Evolutionary conservation across 2,329 filamentous ascomycete species (phyloP).

Genomic region (Xylaria sp.): DNA sequence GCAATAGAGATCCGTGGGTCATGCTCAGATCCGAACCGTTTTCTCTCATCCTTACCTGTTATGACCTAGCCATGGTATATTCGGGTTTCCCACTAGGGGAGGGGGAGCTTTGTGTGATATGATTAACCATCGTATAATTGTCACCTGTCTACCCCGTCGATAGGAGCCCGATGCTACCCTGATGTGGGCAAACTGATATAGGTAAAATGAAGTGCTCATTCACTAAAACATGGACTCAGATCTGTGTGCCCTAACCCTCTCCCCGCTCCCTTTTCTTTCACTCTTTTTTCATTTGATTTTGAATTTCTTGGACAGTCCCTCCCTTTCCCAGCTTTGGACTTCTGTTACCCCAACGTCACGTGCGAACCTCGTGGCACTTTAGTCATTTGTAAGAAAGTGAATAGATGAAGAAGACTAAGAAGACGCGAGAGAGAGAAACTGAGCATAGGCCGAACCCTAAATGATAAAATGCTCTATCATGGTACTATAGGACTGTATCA

Average conservation of each 20-base stretch:
- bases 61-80: constrained; percentile 16
- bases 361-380: background rate
- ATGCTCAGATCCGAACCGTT: constrained; percentile 30
- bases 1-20: constrained; percentile 17
- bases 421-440: too few relatives aligned
- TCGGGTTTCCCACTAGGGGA: background rate
- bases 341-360: background rate
- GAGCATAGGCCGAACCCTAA: too few relatives aligned
- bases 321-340: background rate
- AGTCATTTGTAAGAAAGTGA: too few relatives aligned
- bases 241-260: background rate
- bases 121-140: constrained; percentile 2
- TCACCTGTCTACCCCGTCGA: constrained; percentile 5
- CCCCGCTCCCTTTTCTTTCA: background rate
- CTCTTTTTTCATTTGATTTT: background rate
- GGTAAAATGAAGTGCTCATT: background rate
- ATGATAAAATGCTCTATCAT: constrained; percentile 1
- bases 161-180: constrained; percentile 12
- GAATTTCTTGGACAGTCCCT: background rate
- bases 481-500: background rate
- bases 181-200: constrained; percentile 9
- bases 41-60: constrained; percentile 25
- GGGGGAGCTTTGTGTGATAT: background rate
- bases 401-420: background rate
- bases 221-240: background rate